Conservation (phyloP, 306 rosid species). For the Ormosia emarginata region DNA sequence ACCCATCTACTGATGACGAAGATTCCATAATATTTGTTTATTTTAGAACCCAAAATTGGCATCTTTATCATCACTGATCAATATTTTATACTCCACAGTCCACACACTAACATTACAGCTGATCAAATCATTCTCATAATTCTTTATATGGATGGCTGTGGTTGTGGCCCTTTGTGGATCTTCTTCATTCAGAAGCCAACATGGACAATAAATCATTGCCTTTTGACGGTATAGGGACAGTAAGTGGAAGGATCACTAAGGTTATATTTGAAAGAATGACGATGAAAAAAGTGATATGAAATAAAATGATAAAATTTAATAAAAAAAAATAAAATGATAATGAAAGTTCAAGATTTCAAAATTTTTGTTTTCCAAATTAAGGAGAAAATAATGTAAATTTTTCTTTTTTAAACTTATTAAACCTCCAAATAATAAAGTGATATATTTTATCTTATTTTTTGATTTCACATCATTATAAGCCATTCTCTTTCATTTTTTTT, state of each 20-base stretch:
- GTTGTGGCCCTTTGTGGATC: background rate
- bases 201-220: background rate
- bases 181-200: background rate
- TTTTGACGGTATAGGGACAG: background rate
- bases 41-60: background rate
- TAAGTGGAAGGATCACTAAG: conserved; percentile 29
- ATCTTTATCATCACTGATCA: background rate
- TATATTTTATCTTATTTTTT: no score
- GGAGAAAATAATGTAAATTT: no score
- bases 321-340: no score
- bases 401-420: no score
- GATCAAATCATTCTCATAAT: background rate
- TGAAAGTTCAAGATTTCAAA: no score
- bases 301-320: no score
- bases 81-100: background rate
- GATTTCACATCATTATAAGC: no score
- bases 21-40: background rate
- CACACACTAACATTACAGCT: background rate
- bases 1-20: background rate
- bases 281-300: no score
- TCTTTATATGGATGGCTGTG: background rate
- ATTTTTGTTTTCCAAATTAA: no score
- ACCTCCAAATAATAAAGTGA: no score
- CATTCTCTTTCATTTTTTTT: no score
- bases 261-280: no score